Base-by-base conservation (phyloP, 2,329 filamentous ascomycete genomes). In the Ascochyta clinopodiicola region DNA sequence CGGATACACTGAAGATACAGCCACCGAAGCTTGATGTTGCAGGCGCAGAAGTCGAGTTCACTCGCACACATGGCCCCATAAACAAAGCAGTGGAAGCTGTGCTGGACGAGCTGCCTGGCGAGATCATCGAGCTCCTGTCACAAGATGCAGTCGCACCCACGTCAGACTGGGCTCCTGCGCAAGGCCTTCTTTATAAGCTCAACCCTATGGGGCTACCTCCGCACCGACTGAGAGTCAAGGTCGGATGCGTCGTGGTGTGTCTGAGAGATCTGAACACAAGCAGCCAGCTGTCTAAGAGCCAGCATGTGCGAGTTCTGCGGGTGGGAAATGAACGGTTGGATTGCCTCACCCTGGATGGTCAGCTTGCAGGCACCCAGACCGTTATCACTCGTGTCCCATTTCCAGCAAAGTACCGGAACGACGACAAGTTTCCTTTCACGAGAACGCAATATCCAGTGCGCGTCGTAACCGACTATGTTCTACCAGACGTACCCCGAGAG, bases 361-460 rank as follows among this genome's bases (percentile, higher is more conserved):
- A 71, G 44, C 39, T 72, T n/a, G 59, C 68, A 43, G 71, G 72
- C 12, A 72, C 70, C 13, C 72, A 71, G 39, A 65, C 65, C 1
- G 58, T 72, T 31, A 56, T 75, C 1, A 72, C 67, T 1, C 65
- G 69, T 4, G 53, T 71, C 0, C 27, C 67, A 3, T 75, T 75
- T 27, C 19, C 46, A 4, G 68, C 66, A 9, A 71, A 56, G 15
- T 71, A 74, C 32, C 64, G 61, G 25, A 73, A 73, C 24, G 61
- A 75, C 5, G 56, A 61, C 2, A 59, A 60, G 17, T 67, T 53
- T 35, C 51, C 65, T 0, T 75, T 71, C 15, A 61, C 61, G 31
- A 63, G 73, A 35, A 67, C 46, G 3, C 73, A 75, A 24, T 75
- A 72, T 45, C 72, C 73, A 4, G 62, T 75, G 7, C 65, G 70